phyloP scores from a whole-genome alignment of 768 basidiomycete species.

The Fibroporia radiculosa region DNA sequence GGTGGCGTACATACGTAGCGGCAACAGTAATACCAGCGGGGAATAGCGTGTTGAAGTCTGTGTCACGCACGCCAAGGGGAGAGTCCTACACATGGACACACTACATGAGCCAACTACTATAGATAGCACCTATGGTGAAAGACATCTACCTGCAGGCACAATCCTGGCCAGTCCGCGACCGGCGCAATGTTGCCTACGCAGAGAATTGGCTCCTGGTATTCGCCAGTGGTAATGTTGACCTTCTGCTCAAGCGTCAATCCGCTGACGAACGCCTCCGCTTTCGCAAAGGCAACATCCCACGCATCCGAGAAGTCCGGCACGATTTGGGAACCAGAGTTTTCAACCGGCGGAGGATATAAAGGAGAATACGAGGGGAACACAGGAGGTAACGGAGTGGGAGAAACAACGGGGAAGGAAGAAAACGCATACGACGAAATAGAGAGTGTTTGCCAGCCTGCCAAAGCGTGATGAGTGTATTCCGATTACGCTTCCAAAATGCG shows the following conservation, averaged over 20 bases:
- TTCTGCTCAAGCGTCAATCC: constrained; percentile 59
- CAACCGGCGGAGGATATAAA: constrained; percentile 45
- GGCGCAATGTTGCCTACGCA: constrained; percentile 64
- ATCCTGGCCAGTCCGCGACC: constrained; percentile 50
- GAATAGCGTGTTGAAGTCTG: constrained; percentile 70
- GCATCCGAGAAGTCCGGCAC: constrained; percentile 36
- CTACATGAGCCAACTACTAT: too few species aligned
- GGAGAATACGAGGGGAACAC: constrained; percentile 52
- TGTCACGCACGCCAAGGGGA: constrained; percentile 70
- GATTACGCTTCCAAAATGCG: too few species aligned
- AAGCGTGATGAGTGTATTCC: too few species aligned
- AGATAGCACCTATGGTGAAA: too few species aligned
- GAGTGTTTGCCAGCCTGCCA: constrained; percentile 23
- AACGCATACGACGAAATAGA: constrained; percentile 40
- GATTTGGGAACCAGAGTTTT: constrained; percentile 26
- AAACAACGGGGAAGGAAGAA: constrained; percentile 55
- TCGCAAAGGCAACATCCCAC: constrained; percentile 15
- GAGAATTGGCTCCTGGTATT: constrained; percentile 55
- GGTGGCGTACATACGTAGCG: constrained; percentile 69
- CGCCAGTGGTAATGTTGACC: constrained; percentile 55
- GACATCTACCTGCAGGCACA: constrained; percentile 59
- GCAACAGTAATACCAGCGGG: constrained; percentile 80
- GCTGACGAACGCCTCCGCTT: constrained; percentile 23
- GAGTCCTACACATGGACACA: too few species aligned
- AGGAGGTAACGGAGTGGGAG: constrained; percentile 43